phyloP scores from a whole-genome alignment of 1,139 yeast species.

The Kodamaea derodonti region DNA sequence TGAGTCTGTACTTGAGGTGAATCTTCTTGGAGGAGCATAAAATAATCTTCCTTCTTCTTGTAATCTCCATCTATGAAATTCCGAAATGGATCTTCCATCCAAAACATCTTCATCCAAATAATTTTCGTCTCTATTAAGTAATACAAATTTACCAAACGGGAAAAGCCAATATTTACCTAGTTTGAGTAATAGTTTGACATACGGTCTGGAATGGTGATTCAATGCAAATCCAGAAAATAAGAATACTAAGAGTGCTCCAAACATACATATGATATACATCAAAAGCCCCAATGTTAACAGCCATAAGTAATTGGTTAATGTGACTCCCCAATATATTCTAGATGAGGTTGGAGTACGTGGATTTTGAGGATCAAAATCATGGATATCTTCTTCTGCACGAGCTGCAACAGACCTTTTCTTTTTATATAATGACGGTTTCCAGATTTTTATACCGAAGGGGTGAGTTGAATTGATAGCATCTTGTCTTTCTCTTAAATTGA shows the following conservation, averaged over 20 bases:
- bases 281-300: conserved; percentile 64
- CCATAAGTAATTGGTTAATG: conserved; percentile 77
- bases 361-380: conserved; percentile 56
- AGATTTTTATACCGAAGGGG: conserved; percentile 95
- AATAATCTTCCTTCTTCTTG: conserved; percentile 70
- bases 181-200: conserved; percentile 58
- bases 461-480: conserved; percentile 95
- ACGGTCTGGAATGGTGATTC: conserved; percentile 38
- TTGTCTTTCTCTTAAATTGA: conserved; percentile 89
- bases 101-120: conserved; percentile 84
- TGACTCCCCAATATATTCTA: conserved; percentile 58
- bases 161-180: conserved; percentile 68
- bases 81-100: conserved; percentile 81
- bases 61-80: conserved; percentile 85
- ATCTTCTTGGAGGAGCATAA: conserved; percentile 60
- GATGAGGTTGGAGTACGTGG: conserved; percentile 35
- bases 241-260: conserved; percentile 43
- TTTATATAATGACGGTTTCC: conserved; percentile 97
- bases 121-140: conserved; percentile 71
- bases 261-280: conserved; percentile 48
- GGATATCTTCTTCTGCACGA: conserved; percentile 92
- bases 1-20: conserved; percentile 33
- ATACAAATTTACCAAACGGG: conserved; percentile 90
- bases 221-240: conserved; percentile 48
- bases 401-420: conserved; percentile 88